Percentiles rank a stretch among this genome's conserved stretches.
phyloP scores from a whole-genome alignment of 1,284 basidiomycete species.

The Pisolithus thermaeus region DNA sequence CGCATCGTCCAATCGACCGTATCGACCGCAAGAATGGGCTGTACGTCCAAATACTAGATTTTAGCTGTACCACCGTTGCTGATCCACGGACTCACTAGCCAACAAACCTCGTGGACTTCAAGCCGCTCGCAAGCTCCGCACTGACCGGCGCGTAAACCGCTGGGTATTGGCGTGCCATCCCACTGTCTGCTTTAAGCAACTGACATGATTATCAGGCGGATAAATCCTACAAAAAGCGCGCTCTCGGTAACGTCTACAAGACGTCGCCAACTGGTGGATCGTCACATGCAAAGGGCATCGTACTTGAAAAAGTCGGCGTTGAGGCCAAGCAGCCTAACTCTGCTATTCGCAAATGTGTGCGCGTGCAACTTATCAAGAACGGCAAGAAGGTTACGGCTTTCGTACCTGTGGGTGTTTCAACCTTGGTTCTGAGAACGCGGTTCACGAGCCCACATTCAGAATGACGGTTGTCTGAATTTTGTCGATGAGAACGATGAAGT shows the following conservation, averaged over 20 bases:
- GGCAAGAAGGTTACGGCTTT: conserved; percentile 98
- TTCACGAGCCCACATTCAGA: conserved; percentile 44
- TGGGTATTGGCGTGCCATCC: conserved; percentile 61
- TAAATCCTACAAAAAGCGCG: conserved; percentile 99
- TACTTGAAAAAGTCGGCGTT: conserved; percentile 96
- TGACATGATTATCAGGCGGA: conserved; percentile 66
- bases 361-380: conserved; percentile 99
- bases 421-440: background rate
- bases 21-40: conserved; percentile 73
- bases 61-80: conserved; percentile 2
- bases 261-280: conserved; percentile 99
- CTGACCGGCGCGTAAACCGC: conserved; percentile 91
- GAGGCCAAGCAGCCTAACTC: conserved; percentile 99
- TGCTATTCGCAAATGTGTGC: conserved; percentile 99
- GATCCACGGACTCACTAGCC: conserved; percentile 39
- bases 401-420: conserved; percentile 46
- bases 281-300: conserved; percentile 99
- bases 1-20: conserved; percentile 33
- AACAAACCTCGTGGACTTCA: conserved; percentile 99
- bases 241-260: conserved; percentile 99
- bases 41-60: conserved; percentile 44
- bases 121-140: conserved; percentile 98
- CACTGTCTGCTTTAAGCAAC: conserved; percentile 1
- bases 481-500: conserved; percentile 99
- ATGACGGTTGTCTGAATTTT: conserved; percentile 99